Conservation (phyloP, 345 rosid species). For the Salix koriyanagi region DNA sequence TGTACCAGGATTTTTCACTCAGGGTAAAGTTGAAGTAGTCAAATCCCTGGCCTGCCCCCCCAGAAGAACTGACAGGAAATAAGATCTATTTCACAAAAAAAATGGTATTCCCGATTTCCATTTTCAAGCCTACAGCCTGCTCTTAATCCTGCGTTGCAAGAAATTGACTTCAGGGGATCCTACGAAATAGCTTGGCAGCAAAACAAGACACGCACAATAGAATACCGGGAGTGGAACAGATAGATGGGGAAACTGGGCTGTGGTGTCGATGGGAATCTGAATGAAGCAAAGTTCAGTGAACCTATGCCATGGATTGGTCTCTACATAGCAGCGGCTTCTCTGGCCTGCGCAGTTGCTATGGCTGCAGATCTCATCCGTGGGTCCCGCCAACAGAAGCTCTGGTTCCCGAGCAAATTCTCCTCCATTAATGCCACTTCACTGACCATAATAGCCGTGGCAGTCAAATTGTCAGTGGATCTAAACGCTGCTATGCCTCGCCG, state of each 20-base stretch:
- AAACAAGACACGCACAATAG: background rate
- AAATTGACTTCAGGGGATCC: background rate
- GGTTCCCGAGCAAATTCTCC: constrained; percentile 73
- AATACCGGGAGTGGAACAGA: background rate
- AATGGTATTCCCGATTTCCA: no score
- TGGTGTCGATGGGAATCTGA: constrained; percentile 51
- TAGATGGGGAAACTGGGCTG: constrained; percentile 61
- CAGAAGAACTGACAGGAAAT: no score
- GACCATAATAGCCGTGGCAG: constrained; percentile 58
- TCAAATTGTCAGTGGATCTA: constrained; percentile 80
- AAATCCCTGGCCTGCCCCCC: no score
- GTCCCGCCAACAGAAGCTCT: constrained; percentile 51
- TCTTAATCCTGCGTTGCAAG: background rate
- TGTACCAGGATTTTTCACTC: no score
- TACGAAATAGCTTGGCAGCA: background rate
- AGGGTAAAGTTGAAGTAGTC: no score
- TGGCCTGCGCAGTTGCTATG: constrained; percentile 69
- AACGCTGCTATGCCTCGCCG: constrained; percentile 86
- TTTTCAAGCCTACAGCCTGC: background rate
- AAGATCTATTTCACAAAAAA: no score
- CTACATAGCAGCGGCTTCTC: constrained; percentile 72
- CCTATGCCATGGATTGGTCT: constrained; percentile 86
- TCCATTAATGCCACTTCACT: constrained; percentile 80
- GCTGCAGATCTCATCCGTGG: constrained; percentile 58
- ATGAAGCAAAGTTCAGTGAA: constrained; percentile 52